Evolutionary conservation across 2,329 filamentous ascomycete species (phyloP), one percentile per base, ranked within the genome.

Genomic region (Chalaropsis thielavioides): DNA sequence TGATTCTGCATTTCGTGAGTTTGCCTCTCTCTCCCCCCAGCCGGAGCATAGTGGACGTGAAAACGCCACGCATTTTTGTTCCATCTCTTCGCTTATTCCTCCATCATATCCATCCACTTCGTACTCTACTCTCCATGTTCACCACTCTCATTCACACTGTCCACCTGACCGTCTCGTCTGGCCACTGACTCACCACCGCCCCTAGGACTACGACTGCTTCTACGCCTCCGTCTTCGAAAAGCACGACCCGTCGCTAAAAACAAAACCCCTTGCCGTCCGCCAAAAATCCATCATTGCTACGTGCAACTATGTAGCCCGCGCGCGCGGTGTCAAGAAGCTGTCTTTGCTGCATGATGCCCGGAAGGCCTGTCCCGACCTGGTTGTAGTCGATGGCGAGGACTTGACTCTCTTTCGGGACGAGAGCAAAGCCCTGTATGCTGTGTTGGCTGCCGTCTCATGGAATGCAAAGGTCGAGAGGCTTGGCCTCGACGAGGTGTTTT

Each of bases 261-360:
- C 81, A 0, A 76, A 88, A 19, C 90, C 91, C 6, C 78, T 97
- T 41, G 92, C 90, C 43, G 85, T 96, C 66, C 89, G 92, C 74
- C 92, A 96, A 75, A 96, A 96, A 75, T 89, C 91, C 73, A 96
- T 96, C 64, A 80, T 94, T 49, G 90, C 92, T 24, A 95, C 91
- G 3, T 95, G 90, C 80, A 97, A 97, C 76, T 97, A 97, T 74
- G 89, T 89, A 72, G 92, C 92, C 24, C 85, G 92, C 43, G 78
- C 84, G 62, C 81, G 76, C n/a, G 84, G 84, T 64, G 80, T 92
- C 64, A 79, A 82, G 73, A 97, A 99, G 77, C 80, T 97, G 67
- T 91, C 95, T 80, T 82, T 90, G 68, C 85, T 96, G 72, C 82
- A 80, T 63, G 90, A 96, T 68, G 94, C 92, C 3, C 89, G 83